phyloP scores from a whole-genome alignment of 176 grass and related monocot species.

The Rhynchospora breviuscula region DNA sequence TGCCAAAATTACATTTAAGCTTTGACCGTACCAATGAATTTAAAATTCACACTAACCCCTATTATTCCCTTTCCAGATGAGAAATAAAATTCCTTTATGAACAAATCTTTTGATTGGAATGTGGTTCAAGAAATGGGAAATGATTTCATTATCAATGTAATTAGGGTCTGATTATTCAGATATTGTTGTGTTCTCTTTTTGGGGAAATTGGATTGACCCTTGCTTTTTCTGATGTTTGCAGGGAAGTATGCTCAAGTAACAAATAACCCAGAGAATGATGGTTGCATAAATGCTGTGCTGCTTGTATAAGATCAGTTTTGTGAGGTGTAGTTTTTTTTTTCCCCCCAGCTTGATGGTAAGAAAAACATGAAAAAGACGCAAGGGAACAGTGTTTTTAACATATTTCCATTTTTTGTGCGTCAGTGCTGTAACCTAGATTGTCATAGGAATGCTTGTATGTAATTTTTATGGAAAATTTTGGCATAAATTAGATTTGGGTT shows the following conservation, averaged over 20 bases:
- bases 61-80: no score
- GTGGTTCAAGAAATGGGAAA: background rate
- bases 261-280: slow-evolving; percentile 88
- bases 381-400: background rate
- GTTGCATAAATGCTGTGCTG: slow-evolving; percentile 83
- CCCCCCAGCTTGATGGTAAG: background rate
- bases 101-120: background rate
- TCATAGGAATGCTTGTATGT: background rate
- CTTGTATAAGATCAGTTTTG: slow-evolving; percentile 45
- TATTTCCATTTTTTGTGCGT: background rate
- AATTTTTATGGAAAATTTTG: background rate
- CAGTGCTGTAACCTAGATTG: background rate
- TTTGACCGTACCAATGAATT: background rate
- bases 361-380: background rate
- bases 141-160: background rate
- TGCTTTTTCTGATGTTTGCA: slow-evolving; percentile 33
- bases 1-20: background rate
- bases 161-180: background rate
- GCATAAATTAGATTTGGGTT: background rate
- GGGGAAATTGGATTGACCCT: background rate
- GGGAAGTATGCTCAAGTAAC: slow-evolving; percentile 92
- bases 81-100: no score
- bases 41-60: no score
- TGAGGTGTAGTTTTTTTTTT: background rate
- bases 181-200: background rate